Evolutionary conservation across 1,284 basidiomycete species (phyloP).

Genomic region (Ceratobasidium sp.): DNA sequence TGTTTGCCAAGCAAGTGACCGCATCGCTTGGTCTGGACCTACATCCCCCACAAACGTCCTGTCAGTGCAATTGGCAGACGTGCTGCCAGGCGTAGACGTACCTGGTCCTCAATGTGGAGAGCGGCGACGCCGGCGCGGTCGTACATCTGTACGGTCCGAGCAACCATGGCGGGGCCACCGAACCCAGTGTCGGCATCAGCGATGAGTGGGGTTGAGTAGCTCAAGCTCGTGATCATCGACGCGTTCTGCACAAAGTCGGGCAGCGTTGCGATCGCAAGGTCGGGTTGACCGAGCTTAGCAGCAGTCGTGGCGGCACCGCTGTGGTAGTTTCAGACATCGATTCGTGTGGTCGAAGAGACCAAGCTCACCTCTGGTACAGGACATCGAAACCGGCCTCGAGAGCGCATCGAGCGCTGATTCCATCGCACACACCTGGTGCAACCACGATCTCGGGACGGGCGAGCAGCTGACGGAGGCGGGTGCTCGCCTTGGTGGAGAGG

Average conservation of each 20-base stretch:
- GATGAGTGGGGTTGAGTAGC: constrained; percentile 63
- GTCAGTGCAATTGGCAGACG: background rate
- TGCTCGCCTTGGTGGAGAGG: constrained; percentile 75
- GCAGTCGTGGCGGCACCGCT: constrained; percentile 83
- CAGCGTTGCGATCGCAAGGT: constrained; percentile 82
- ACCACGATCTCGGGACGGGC: constrained; percentile 82
- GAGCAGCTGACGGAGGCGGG: constrained; percentile 79
- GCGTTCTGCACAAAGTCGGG: constrained; percentile 78
- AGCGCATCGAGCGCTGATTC: constrained; percentile 83
- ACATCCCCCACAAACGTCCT: background rate
- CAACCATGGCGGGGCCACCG: constrained; percentile 81
- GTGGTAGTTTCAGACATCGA: background rate
- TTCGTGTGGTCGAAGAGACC: background rate
- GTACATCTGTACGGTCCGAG: constrained; percentile 81
- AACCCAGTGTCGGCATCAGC: constrained; percentile 89
- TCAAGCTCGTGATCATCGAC: constrained; percentile 74
- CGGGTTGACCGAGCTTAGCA: constrained; percentile 80
- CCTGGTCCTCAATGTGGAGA: constrained; percentile 87
- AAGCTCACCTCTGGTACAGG: constrained; percentile 71
- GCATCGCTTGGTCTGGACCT: constrained; percentile 86
- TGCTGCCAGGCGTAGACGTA: constrained; percentile 55
- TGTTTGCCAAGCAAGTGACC: constrained; percentile 86
- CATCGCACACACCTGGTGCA: constrained; percentile 84
- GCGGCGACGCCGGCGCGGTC: constrained; percentile 78
- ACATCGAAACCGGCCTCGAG: constrained; percentile 82